Conservation (phyloP, 805 yeast genomes). For the Cyberlindnera japonica region DNA sequence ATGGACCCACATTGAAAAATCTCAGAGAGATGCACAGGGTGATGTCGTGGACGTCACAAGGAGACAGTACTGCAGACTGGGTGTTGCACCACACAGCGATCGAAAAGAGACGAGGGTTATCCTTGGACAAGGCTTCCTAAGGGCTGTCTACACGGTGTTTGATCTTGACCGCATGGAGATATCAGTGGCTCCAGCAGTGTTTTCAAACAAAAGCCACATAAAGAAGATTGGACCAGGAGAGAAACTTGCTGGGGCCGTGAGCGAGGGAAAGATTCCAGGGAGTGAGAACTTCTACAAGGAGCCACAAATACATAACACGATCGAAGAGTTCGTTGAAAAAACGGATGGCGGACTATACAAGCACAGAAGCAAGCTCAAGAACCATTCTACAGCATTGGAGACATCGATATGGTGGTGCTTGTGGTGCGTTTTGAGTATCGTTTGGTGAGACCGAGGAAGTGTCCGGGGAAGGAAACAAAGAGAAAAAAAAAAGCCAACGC, state of each 20-base stretch:
- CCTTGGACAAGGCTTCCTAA: constrained; percentile 23
- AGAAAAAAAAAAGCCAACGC: no score
- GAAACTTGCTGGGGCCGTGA: constrained; percentile 6
- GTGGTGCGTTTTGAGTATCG: no score
- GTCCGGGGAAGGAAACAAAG: no score
- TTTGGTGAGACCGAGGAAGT: no score
- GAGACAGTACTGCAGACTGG: constrained; percentile 18
- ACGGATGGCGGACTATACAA: constrained; percentile 17
- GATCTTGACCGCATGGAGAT: constrained; percentile 25
- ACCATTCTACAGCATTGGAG: no score
- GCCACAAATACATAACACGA: constrained; percentile 14
- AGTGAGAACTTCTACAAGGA: constrained; percentile 1
- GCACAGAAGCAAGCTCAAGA: no score
- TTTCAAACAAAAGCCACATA: constrained; percentile 8
- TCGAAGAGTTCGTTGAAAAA: constrained; percentile 17
- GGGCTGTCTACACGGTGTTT: constrained; percentile 22
- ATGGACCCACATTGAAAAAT: background rate
- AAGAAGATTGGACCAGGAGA: constrained; percentile 3
- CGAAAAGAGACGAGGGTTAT: constrained; percentile 6
- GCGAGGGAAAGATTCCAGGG: constrained; percentile 9
- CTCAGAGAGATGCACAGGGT: background rate
- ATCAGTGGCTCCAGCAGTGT: constrained; percentile 23
- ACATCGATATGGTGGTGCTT: no score
- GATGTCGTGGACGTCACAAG: background rate
- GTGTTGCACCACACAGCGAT: constrained; percentile 8